Percentiles rank a stretch among this genome's conserved stretches.
phyloP scores from a whole-genome alignment of 805 yeast species.

The Suhomyces tanzawaensis region DNA sequence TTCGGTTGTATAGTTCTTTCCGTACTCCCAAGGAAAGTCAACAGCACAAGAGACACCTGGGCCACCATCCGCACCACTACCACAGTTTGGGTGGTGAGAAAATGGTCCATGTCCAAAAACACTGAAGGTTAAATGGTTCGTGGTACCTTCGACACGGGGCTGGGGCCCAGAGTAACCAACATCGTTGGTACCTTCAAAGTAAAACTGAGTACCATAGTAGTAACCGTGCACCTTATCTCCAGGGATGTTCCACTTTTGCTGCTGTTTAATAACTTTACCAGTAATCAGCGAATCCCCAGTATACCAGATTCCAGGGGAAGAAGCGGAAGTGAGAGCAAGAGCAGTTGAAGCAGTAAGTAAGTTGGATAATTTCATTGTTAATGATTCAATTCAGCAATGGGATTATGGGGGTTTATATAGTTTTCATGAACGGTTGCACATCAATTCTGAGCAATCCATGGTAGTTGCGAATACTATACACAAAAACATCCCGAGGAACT shows the following conservation, averaged over 20 bases:
- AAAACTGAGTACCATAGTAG: neutral
- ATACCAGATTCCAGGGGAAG: too few relatives aligned
- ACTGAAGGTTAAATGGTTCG: conserved; percentile 7
- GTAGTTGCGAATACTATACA: too few relatives aligned
- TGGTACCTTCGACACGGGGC: neutral
- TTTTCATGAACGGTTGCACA: too few relatives aligned
- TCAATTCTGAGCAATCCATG: too few relatives aligned
- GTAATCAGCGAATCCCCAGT: too few relatives aligned
- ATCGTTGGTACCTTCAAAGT: neutral
- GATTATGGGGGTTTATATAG: too few relatives aligned
- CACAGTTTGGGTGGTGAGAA: conserved; percentile 6
- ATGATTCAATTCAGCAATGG: too few relatives aligned
- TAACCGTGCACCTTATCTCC: neutral
- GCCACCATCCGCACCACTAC: conserved; percentile 8
- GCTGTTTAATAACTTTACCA: neutral
- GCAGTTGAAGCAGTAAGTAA: too few relatives aligned
- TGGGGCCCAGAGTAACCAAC: conserved; percentile 5
- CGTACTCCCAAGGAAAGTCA: conserved; percentile 4
- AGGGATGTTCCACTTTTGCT: neutral
- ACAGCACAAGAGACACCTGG: conserved; percentile 7
- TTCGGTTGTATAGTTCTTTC: conserved; percentile 6
- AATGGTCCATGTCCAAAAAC: conserved; percentile 4
- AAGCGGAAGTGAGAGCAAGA: too few relatives aligned
- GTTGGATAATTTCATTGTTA: too few relatives aligned
- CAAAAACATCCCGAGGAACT: too few relatives aligned